These are phyloP conservation scores for Colletotrichum sp. DNA, from an alignment of 2,329 filamentous ascomycete genomes.

Conservation along the genomic window DNA sequence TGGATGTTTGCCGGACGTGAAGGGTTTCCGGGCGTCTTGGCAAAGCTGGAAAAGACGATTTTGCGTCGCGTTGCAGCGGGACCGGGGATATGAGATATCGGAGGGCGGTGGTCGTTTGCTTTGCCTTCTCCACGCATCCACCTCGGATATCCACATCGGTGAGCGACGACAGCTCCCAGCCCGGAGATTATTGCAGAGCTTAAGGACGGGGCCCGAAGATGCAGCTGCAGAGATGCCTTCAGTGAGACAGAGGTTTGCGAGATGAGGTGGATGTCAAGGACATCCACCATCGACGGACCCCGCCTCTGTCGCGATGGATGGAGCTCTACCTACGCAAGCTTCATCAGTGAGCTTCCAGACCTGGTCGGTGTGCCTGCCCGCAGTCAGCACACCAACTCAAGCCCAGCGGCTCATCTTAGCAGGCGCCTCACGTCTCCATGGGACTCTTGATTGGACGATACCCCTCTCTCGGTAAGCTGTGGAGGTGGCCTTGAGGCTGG, in stretches of 20 bases:
- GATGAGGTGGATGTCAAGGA: background rate
- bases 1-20: background rate
- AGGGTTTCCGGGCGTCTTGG: background rate
- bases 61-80: background rate
- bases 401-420: slow-evolving; percentile 10
- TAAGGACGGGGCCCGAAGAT: background rate
- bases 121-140: background rate
- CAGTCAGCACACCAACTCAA: slow-evolving; percentile 13
- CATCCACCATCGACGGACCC: background rate
- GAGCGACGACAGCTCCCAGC: background rate
- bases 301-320: background rate
- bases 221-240: background rate
- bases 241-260: background rate
- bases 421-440: background rate
- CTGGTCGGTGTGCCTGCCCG: background rate
- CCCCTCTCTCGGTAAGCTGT: background rate
- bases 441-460: background rate
- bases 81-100: background rate
- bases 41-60: background rate
- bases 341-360: background rate
- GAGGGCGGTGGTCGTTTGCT: background rate
- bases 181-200: background rate
- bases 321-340: background rate
- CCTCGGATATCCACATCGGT: background rate
- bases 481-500: background rate